A percentile compares a stretch with the other conserved stretches of the same genome.
Evolutionary conservation across 768 basidiomycete genomes (phyloP).

Genomic region (Phanerodontia chrysosporium): DNA sequence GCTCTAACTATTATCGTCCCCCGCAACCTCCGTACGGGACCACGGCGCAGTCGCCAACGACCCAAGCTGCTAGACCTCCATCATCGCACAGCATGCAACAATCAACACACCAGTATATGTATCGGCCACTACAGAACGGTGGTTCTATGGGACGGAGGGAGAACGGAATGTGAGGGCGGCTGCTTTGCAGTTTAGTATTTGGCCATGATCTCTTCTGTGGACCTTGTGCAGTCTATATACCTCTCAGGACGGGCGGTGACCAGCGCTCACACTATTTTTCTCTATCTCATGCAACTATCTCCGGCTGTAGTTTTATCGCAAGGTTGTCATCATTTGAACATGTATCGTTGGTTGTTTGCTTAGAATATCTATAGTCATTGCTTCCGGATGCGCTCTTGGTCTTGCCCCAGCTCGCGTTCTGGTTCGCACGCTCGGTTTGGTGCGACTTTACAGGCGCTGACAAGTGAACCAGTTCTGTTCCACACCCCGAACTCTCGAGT

Average conservation of each 20-base stretch:
- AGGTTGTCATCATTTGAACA: not conserved
- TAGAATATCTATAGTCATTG: not conserved
- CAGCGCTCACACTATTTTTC: not conserved
- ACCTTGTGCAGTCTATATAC: too few species aligned
- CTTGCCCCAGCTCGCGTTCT: not conserved
- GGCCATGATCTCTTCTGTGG: not conserved
- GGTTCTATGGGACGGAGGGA: not conserved
- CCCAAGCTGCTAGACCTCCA: not conserved
- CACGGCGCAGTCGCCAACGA: not conserved
- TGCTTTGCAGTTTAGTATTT: not conserved
- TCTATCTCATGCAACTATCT: not conserved
- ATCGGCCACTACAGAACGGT: conserved; percentile 10
- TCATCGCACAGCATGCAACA: conserved; percentile 10
- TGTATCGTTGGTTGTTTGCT: not conserved
- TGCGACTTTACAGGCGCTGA: not conserved
- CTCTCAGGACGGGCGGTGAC: not conserved
- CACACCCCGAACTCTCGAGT: not conserved
- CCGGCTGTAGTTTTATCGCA: not conserved
- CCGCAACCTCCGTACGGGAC: not conserved
- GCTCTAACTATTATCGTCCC: conserved; percentile 3
- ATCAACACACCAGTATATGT: conserved; percentile 23
- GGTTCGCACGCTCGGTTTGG: conserved; percentile 2
- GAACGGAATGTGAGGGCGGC: not conserved
- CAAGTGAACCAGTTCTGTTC: conserved; percentile 8
- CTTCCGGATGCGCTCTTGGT: not conserved